Conservation (phyloP, 106 monocot genomes). For the Acorus calamus region DNA sequence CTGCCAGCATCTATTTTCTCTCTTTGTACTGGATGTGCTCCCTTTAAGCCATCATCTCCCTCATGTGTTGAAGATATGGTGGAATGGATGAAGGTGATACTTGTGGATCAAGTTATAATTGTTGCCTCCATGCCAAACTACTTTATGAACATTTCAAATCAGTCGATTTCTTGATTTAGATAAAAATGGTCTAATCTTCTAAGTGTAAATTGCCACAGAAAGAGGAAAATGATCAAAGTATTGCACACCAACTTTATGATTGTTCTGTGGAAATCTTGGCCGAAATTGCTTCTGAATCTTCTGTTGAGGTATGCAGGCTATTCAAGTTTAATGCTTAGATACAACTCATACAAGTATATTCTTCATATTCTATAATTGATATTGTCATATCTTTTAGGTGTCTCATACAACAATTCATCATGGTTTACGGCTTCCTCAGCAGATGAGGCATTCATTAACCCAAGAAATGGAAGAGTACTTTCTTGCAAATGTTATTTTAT, state of each 20-base stretch:
- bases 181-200: too few relatives aligned
- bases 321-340: too few relatives aligned
- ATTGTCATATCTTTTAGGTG: constrained; percentile 12
- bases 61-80: constrained; percentile 4
- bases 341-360: too few relatives aligned
- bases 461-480: constrained; percentile 53
- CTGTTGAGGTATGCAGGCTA: constrained; percentile 24
- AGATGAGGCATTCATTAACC: constrained; percentile 37
- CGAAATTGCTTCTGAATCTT: constrained; percentile 19
- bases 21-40: constrained; percentile 54
- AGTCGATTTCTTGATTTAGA: background rate
- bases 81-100: constrained; percentile 26
- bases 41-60: constrained; percentile 20
- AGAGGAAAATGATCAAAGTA: constrained; percentile 12
- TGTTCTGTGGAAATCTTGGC: constrained; percentile 61
- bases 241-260: constrained; percentile 25
- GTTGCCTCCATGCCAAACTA: background rate
- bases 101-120: background rate
- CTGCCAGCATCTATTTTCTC: constrained; percentile 65
- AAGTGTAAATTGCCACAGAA: constrained; percentile 2
- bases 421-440: constrained; percentile 40
- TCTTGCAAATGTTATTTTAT: constrained; percentile 18
- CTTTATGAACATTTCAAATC: background rate
- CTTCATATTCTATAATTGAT: too few relatives aligned
- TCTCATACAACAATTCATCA: constrained; percentile 6